phyloP scores from a whole-genome alignment of 2,329 filamentous ascomycete genomes.

The Sclerotinia minor region DNA sequence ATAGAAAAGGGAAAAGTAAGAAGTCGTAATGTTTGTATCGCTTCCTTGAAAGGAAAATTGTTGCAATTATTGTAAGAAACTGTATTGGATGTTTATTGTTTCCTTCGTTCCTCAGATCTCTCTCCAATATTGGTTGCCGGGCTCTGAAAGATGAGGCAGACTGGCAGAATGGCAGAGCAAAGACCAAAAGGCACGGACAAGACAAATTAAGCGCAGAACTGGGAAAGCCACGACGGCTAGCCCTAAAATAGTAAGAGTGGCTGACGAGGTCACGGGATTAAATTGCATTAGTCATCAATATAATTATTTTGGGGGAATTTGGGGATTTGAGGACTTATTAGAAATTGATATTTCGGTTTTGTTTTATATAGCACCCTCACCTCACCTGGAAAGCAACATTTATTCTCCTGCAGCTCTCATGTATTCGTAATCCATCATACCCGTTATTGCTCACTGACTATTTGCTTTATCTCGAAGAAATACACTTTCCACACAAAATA shows the following conservation, averaged over 20 bases:
- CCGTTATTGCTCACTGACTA: not conserved
- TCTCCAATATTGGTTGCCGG: conserved; percentile 7
- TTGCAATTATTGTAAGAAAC: not conserved
- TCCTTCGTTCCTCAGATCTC: conserved; percentile 4
- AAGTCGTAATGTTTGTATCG: not conserved
- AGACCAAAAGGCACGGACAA: conserved; percentile 7
- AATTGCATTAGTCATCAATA: not conserved
- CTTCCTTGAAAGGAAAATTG: not conserved
- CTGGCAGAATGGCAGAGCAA: not conserved
- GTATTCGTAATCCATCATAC: not conserved
- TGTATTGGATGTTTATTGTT: conserved; percentile 14
- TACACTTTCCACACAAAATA: too few relatives aligned
- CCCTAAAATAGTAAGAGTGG: not conserved
- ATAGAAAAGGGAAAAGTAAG: not conserved
- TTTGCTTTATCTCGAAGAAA: not conserved
- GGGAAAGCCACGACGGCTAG: not conserved
- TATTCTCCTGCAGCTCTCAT: not conserved
- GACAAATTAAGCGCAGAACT: conserved; percentile 10
- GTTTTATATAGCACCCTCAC: too few relatives aligned
- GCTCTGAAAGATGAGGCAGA: conserved; percentile 13
- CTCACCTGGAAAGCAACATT: not conserved
- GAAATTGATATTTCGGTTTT: too few relatives aligned
- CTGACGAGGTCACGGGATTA: not conserved
- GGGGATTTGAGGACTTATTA: not conserved
- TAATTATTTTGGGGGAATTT: not conserved